These are phyloP conservation scores for Fraxinus angustifolia DNA, from an alignment of 305 asterid species.

Conservation along the genomic window DNA sequence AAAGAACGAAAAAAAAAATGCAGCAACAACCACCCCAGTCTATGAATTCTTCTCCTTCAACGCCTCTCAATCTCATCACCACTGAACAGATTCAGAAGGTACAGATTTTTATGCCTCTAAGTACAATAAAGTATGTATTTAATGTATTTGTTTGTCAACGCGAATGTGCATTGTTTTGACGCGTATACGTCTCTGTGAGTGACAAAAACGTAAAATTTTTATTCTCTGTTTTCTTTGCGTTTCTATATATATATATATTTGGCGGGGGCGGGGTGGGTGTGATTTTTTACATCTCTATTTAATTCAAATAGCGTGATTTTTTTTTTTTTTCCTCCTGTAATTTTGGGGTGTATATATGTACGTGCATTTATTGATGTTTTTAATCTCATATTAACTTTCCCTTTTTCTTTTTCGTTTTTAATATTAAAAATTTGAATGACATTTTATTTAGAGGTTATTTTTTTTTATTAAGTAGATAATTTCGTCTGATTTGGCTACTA, in stretches of 20 bases:
- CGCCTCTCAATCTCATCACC: constrained; percentile 63
- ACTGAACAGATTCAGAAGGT: constrained; percentile 96
- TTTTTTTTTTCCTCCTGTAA: not conserved
- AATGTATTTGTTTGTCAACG: not conserved
- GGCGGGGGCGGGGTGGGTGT: not conserved
- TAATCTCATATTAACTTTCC: not conserved
- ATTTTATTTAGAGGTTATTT: not conserved
- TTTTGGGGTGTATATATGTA: not conserved
- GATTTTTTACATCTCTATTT: not conserved
- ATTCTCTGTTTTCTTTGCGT: not conserved
- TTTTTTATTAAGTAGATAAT: not conserved
- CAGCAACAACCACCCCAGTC: constrained; percentile 44
- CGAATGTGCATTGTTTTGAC: not conserved
- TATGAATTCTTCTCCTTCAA: constrained; percentile 47
- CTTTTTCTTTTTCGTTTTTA: not conserved
- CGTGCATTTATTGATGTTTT: not conserved
- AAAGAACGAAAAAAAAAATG: constrained; percentile 28
- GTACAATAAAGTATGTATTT: not conserved
- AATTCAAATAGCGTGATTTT: not conserved
- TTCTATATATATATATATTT: too few relatives aligned
- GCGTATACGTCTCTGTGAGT: not conserved
- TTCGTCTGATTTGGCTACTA: constrained; percentile 1
- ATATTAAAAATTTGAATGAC: not conserved
- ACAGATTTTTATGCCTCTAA: not conserved
- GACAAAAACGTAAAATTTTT: not conserved